Evolutionary conservation across 495 filamentous ascomycete genomes (phyloP).

Genomic region (Hypoxylon trugodes): DNA sequence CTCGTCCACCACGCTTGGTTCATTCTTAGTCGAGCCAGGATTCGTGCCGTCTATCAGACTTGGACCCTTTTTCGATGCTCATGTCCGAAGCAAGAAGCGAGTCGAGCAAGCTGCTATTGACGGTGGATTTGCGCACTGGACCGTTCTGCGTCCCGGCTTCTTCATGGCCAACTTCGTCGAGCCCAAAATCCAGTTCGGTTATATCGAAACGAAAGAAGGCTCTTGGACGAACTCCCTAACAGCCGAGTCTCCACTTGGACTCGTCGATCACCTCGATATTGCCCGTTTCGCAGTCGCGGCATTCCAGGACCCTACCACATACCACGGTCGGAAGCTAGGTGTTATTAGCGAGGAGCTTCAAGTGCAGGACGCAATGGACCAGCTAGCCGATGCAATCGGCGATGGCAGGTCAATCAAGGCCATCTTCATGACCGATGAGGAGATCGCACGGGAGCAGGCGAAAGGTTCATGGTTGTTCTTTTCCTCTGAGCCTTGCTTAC

Average conservation of each 20-base stretch:
- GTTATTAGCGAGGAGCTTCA: slow-evolving; percentile 50
- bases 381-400: slow-evolving; percentile 43
- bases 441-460: slow-evolving; percentile 28
- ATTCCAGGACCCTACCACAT: slow-evolving; percentile 47
- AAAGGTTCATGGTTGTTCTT: not conserved
- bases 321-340: slow-evolving; percentile 45
- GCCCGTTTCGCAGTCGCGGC: slow-evolving; percentile 52
- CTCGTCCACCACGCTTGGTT: slow-evolving; percentile 50
- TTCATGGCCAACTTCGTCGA: slow-evolving; percentile 61
- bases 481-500: not conserved
- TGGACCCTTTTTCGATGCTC: slow-evolving; percentile 32
- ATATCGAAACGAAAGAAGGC: slow-evolving; percentile 48
- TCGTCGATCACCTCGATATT: slow-evolving; percentile 58
- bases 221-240: slow-evolving; percentile 29
- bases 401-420: slow-evolving; percentile 39
- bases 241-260: slow-evolving; percentile 45
- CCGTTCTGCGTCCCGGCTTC: slow-evolving; percentile 57
- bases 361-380: slow-evolving; percentile 42
- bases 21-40: slow-evolving; percentile 36
- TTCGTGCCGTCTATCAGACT: slow-evolving; percentile 21
- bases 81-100: slow-evolving; percentile 42
- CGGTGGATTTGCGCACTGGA: slow-evolving; percentile 52
- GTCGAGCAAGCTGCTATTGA: slow-evolving; percentile 51
- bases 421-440: slow-evolving; percentile 48
- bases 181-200: slow-evolving; percentile 47